Conservation (phyloP, 75 land plant genomes). For the Azolla pinnata region DNA sequence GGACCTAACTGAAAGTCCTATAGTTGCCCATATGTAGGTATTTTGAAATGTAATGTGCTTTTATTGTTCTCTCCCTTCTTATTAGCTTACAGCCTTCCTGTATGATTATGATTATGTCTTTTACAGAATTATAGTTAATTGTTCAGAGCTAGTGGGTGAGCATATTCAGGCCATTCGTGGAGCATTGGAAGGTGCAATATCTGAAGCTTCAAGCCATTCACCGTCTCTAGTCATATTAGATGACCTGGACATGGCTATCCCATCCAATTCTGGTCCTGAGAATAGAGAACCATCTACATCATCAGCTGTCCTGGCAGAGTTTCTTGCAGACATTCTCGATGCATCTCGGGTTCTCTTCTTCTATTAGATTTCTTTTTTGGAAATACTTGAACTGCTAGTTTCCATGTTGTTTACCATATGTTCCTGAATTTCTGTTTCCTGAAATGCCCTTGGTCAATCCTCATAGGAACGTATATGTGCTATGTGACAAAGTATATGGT, state of each 20-base stretch:
- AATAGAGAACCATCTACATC: constrained; percentile 53
- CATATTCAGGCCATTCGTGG: constrained; percentile 44
- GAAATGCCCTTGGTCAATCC: too few relatives aligned
- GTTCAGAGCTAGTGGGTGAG: constrained; percentile 59
- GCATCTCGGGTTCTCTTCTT: constrained; percentile 49
- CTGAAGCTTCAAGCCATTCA: constrained; percentile 70
- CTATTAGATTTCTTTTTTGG: not conserved
- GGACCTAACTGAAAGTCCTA: constrained; percentile 42
- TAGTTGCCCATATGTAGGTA: constrained; percentile 70
- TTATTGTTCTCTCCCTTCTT: too few relatives aligned
- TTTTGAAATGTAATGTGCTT: too few relatives aligned
- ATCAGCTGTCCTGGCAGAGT: constrained; percentile 40
- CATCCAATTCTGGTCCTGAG: constrained; percentile 45
- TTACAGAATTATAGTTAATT: constrained; percentile 63
- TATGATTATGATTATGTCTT: not conserved
- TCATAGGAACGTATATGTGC: too few relatives aligned
- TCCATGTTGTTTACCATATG: too few relatives aligned
- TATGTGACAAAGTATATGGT: too few relatives aligned
- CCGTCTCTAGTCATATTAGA: constrained; percentile 82
- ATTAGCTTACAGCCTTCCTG: not conserved
- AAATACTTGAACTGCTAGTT: too few relatives aligned
- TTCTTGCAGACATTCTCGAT: constrained; percentile 63
- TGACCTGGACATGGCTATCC: constrained; percentile 70
- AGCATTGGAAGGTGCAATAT: constrained; percentile 34
- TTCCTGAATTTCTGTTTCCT: too few relatives aligned